Evolutionary conservation across 1,284 basidiomycete species (phyloP), one percentile per base, ranked within the genome.

Genomic region (Trichosporon sp.): DNA sequence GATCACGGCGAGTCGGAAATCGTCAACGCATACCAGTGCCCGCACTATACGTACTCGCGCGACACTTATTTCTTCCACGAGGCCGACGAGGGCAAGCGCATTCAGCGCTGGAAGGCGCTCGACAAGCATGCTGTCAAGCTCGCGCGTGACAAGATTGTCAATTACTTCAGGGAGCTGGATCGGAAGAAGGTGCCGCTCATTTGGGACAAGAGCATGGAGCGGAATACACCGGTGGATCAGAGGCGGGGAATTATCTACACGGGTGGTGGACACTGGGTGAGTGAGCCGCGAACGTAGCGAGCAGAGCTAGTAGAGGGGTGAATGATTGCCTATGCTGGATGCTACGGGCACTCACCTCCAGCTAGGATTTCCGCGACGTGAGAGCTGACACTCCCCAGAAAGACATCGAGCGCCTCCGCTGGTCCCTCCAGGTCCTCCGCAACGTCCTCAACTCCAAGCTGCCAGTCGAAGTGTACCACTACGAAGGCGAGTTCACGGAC

Each of bases 391-490:
- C 14, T n/a, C 10, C n/a, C 6, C 61, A 80, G 77, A 79, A 81
- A 67, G 80, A 78, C 8, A 67, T 79, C 34, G 68, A 71, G n/a
- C 73, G 77, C 44, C 65, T 81, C 44, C 66, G 75, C 40, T 70
- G 80, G 16, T 74, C 74, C 8, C 72, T 82, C 31, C 69, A 77
- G 61, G 77, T 82, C 73, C 74, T 82, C 13, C 74, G 80, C 36
- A 71, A 78, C 49, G 74, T 79, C 27, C 69, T 81, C 60, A 72
- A 75, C 46, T 76, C 73, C 56, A 75, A 67, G 16, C 73, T 83
- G 2, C 82, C 81, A 7, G 74, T 82, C 46, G 80, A 83, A 69
- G 62, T 83, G 16, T 82, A 81, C 65, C 79, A 81, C 61, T 82
- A 79, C 71, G 73, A 77, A 3, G 78, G 78, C 58, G 82, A 83